Percentiles rank a stretch among this genome's conserved stretches.
These are phyloP conservation scores for Penicillium waksmanii DNA, from an alignment of 495 filamentous ascomycete genomes.

Conservation along the genomic window DNA sequence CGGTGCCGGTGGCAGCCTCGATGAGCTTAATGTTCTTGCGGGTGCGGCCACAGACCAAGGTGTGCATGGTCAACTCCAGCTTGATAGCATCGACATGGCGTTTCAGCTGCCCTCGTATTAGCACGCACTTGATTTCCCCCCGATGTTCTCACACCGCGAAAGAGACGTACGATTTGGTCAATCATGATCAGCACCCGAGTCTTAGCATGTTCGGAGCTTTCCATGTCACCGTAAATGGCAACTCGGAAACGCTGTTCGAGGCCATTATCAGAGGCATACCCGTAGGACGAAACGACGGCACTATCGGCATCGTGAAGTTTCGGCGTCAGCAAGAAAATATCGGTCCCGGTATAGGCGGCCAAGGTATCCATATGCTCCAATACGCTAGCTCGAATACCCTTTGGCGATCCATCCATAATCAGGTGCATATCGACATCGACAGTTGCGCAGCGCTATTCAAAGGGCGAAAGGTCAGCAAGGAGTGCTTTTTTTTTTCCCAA, in stretches of 20 bases:
- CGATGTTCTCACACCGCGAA: conserved; percentile 3
- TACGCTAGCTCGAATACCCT: conserved; percentile 69
- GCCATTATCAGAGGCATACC: conserved; percentile 65
- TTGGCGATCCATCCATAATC: conserved; percentile 71
- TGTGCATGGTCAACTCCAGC: conserved; percentile 86
- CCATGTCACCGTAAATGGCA: conserved; percentile 91
- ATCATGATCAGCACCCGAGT: conserved; percentile 95
- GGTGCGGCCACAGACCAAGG: conserved; percentile 84
- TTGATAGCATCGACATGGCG: conserved; percentile 80
- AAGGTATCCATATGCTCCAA: conserved; percentile 83
- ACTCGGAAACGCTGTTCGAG: conserved; percentile 84
- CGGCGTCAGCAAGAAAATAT: conserved; percentile 91
- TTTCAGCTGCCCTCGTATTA: conserved; percentile 67
- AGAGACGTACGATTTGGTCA: conserved; percentile 81
- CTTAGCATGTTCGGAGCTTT: conserved; percentile 96
- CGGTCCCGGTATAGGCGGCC: conserved; percentile 84
- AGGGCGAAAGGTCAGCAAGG: conserved; percentile 30
- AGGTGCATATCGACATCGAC: conserved; percentile 90
- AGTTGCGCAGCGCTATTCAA: conserved; percentile 77
- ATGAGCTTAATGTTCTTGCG: conserved; percentile 97
- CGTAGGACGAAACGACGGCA: conserved; percentile 60
- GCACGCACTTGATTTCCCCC: conserved; percentile 11
- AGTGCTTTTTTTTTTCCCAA: conserved; percentile 15
- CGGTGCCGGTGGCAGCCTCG: conserved; percentile 89
- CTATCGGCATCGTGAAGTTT: conserved; percentile 62